A percentile compares a stretch with the other conserved stretches of the same genome.
Evolutionary conservation across 305 asterid genomes (phyloP).

Genomic region (Fraxinus greggii): DNA sequence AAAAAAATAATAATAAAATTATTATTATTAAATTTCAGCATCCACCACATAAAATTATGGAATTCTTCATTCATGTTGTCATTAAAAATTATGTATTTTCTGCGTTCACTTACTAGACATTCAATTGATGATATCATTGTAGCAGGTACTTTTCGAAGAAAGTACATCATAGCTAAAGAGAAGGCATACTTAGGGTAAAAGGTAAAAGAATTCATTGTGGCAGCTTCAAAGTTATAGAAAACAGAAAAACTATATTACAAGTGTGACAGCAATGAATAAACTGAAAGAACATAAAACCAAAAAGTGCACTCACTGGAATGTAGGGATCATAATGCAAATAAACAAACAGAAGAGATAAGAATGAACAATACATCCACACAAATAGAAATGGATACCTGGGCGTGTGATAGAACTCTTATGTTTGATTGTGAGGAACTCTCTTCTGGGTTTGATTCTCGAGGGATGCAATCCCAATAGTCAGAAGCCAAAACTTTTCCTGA

Average conservation of each 20-base stretch:
- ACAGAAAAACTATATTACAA: conserved; percentile 7
- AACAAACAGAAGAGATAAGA: conserved; percentile 19
- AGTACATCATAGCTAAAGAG: conserved; percentile 14
- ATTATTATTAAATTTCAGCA: conserved; percentile 12
- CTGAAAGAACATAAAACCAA: conserved; percentile 1
- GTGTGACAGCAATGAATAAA: conserved; percentile 12
- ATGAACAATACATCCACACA: conserved; percentile 10
- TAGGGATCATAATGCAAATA: neutral
- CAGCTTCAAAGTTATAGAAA: conserved; percentile 10
- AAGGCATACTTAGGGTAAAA: neutral
- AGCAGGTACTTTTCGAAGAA: neutral
- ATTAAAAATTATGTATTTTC: neutral
- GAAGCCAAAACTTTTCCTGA: conserved; percentile 40
- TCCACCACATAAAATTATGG: neutral
- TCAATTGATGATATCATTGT: neutral
- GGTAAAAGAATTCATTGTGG: neutral
- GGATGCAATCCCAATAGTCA: conserved; percentile 87
- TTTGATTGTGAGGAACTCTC: conserved; percentile 31
- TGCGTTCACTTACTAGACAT: neutral
- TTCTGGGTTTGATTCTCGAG: conserved; percentile 52
- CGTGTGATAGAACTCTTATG: conserved; percentile 61
- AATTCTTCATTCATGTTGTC: conserved; percentile 6
- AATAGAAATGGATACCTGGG: conserved; percentile 56
- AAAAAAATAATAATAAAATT: no score
- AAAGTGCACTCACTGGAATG: neutral